Evolutionary conservation across 2,329 filamentous ascomycete species (phyloP).

Genomic region (Ilyonectria sp.): DNA sequence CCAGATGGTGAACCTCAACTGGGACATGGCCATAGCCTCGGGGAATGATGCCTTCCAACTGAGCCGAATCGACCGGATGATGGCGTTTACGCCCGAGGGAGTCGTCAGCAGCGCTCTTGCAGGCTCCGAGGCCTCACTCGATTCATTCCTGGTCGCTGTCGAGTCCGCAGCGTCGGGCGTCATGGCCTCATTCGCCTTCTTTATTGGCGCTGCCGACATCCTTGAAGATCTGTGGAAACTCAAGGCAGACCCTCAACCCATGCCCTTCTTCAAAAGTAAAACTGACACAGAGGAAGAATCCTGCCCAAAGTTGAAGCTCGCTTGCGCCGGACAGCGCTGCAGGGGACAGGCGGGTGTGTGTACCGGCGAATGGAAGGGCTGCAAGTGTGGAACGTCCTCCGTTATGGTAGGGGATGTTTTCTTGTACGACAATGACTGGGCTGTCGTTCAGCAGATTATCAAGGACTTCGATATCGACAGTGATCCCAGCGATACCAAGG

Average conservation of each 20-base stretch:
- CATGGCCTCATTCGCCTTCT: background rate
- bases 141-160: background rate
- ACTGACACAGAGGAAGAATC: background rate
- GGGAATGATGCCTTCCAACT: background rate
- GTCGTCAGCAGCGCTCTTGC: background rate
- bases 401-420: background rate
- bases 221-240: constrained; percentile 1
- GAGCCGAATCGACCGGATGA: background rate
- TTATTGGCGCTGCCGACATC: background rate
- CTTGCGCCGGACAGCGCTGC: background rate
- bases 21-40: background rate
- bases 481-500: background rate
- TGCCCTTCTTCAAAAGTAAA: background rate
- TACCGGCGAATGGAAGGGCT: background rate
- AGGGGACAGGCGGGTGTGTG: background rate
- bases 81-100: background rate
- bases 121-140: background rate
- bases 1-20: background rate
- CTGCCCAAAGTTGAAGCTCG: background rate
- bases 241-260: constrained; percentile 1
- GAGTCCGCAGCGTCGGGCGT: background rate
- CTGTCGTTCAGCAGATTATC: background rate
- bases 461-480: background rate
- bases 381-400: background rate
- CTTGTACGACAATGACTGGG: background rate